Percentiles rank a stretch among this genome's conserved stretches.
Conservation (phyloP, 805 yeast species). For the Brettanomyces bruxellensis region DNA sequence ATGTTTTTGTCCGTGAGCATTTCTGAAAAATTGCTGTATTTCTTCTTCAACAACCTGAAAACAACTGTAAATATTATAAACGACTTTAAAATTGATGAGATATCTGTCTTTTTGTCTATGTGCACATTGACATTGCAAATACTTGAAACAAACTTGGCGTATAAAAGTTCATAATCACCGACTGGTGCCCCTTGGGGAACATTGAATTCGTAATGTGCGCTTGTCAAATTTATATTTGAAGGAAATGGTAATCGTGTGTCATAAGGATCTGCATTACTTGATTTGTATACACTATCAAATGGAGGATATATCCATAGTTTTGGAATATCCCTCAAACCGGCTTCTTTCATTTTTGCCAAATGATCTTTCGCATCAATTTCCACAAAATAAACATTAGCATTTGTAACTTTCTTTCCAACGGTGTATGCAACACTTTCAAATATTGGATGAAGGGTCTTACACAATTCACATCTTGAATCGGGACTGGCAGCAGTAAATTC, state of each 20-base stretch:
- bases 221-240: slow-evolving; percentile 6
- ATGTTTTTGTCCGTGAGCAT: slow-evolving; percentile 4
- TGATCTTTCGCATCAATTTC: slow-evolving; percentile 37
- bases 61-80: slow-evolving; percentile 1
- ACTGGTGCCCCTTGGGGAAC: background rate
- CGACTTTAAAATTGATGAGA: background rate
- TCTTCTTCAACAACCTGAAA: background rate
- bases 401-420: slow-evolving; percentile 35
- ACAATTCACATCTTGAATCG: slow-evolving; percentile 37
- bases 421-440: slow-evolving; percentile 33
- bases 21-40: background rate
- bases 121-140: slow-evolving; percentile 1
- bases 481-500: slow-evolving; percentile 42
- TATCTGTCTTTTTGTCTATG: background rate
- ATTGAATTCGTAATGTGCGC: slow-evolving; percentile 17
- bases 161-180: background rate
- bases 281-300: slow-evolving; percentile 13
- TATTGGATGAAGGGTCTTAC: slow-evolving; percentile 35
- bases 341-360: slow-evolving; percentile 28
- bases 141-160: background rate
- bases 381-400: slow-evolving; percentile 30
- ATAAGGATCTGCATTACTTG: slow-evolving; percentile 10
- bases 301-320: slow-evolving; percentile 57
- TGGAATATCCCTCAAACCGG: slow-evolving; percentile 47
- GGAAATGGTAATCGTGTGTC: slow-evolving; percentile 13